These are phyloP conservation scores for Endoconidiophora laricicola DNA, from an alignment of 2,329 filamentous ascomycete species.

Conservation along the genomic window DNA sequence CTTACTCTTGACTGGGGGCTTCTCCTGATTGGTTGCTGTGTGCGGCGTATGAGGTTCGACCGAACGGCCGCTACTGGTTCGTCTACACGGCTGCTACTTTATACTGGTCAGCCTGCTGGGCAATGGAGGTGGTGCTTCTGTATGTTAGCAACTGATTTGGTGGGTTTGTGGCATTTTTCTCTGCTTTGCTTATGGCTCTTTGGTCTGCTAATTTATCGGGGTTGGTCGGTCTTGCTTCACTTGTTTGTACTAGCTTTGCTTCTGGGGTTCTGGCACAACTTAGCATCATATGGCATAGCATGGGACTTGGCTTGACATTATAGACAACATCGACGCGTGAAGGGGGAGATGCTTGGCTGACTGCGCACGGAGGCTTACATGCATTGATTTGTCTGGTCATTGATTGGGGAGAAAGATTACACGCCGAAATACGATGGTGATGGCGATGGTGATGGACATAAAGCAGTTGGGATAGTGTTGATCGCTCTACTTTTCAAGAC, in stretches of 20 bases:
- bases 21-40: no score
- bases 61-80: no score
- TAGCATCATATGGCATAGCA: constrained; percentile 1
- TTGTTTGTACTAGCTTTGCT: background rate
- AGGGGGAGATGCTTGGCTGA: no score
- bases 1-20: no score
- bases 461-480: background rate
- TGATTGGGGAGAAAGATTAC: constrained; percentile 1
- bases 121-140: background rate
- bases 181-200: background rate
- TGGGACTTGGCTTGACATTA: background rate
- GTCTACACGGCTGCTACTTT: no score
- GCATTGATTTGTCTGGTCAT: background rate
- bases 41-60: no score
- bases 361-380: background rate
- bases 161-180: background rate
- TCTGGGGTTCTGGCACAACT: background rate
- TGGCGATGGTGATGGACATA: no score
- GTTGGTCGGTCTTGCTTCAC: background rate
- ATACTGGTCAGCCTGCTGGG: no score
- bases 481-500: constrained; percentile 1
- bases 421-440: no score
- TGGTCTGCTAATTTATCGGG: constrained; percentile 3
- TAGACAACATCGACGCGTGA: no score
- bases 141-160: background rate